These are phyloP conservation scores for Leishmania major DNA, from an alignment of 208 protist genomes.

Conservation along the genomic window DNA sequence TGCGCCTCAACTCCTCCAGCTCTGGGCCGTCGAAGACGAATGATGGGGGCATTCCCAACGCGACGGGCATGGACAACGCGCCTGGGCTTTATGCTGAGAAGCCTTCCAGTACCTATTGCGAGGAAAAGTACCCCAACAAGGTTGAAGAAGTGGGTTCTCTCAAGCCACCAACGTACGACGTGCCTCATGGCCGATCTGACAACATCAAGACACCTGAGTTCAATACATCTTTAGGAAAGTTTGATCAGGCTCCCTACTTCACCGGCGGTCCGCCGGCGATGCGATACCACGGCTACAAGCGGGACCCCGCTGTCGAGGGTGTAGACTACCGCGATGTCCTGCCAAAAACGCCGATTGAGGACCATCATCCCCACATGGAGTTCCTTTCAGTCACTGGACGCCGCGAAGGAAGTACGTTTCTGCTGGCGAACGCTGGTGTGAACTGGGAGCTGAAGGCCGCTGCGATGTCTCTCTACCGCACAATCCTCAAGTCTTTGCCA, in stretches of 20 bases:
- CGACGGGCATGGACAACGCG: slow-evolving; percentile 64
- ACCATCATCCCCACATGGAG: slow-evolving; percentile 83
- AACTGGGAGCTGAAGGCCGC: slow-evolving; percentile 77
- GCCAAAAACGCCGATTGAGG: slow-evolving; percentile 56
- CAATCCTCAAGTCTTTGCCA: slow-evolving; percentile 77
- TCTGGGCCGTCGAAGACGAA: not conserved
- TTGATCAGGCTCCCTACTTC: slow-evolving; percentile 85
- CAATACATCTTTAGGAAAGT: slow-evolving; percentile 80
- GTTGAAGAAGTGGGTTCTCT: slow-evolving; percentile 44
- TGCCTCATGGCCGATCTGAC: slow-evolving; percentile 63
- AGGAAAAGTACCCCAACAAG: slow-evolving; percentile 60
- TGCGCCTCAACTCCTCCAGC: slow-evolving; percentile 13
- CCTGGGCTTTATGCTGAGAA: slow-evolving; percentile 61
- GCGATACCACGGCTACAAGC: slow-evolving; percentile 81
- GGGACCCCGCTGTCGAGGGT: slow-evolving; percentile 56
- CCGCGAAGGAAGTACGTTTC: slow-evolving; percentile 71
- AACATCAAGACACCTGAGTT: slow-evolving; percentile 81
- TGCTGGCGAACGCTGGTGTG: slow-evolving; percentile 63
- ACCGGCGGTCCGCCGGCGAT: slow-evolving; percentile 74
- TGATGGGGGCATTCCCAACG: slow-evolving; percentile 32
- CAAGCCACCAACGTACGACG: slow-evolving; percentile 30
- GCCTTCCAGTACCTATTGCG: slow-evolving; percentile 58
- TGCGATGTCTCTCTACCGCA: slow-evolving; percentile 81
- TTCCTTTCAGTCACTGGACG: slow-evolving; percentile 80
- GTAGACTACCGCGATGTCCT: slow-evolving; percentile 70